Evolutionary conservation across 169 alveolate genomes (phyloP), one percentile per base, ranked within the genome.

Genomic region (Plasmodium cynomolgi): DNA sequence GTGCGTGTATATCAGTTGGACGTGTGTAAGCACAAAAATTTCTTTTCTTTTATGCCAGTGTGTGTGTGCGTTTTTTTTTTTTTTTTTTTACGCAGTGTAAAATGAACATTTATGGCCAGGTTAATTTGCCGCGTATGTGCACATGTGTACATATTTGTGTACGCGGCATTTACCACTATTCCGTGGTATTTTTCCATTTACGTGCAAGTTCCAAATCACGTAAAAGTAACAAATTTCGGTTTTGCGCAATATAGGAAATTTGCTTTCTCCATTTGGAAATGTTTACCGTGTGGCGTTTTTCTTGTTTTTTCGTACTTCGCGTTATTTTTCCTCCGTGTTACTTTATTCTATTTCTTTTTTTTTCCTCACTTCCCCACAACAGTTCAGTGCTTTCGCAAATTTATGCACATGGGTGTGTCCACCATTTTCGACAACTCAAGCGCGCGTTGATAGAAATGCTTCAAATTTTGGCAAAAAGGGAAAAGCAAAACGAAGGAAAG

Each of bases 341-440:
- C 15, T 20, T 62, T 62, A 62, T 62, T 4, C 33, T 62, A n/a
- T 62, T 62, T 62, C 34, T 26, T 62, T 62, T 62, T 62, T n/a
- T 62, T 62, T 62, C 75, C 33, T n/a, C 33, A 26, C 5, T 13
- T 23, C 33, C 33, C 75, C 29, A 62, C 29, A 23, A 62, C 44
- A 31, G 9, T 85, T 15, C 62, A 44, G 44, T 58, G 23, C 31
- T 71, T 23, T 62, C n/a, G 68, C 33, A 71, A 62, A 79, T 88
- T n/a, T 88, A 79, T 88, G 94, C 94, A 88, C 56, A 88, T 62
- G 82, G 94, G 94, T 88, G 94, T 88, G 82, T 79, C 26, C 41
- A 33, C 17, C 31, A 77, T 62, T 79, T 34, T 39, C 29, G 31
- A 20, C n/a, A 83, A 56, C 26, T 80, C 34, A 80, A 39, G 31